phyloP scores from a whole-genome alignment of 306 rosid species.

The Fagus crenata region DNA sequence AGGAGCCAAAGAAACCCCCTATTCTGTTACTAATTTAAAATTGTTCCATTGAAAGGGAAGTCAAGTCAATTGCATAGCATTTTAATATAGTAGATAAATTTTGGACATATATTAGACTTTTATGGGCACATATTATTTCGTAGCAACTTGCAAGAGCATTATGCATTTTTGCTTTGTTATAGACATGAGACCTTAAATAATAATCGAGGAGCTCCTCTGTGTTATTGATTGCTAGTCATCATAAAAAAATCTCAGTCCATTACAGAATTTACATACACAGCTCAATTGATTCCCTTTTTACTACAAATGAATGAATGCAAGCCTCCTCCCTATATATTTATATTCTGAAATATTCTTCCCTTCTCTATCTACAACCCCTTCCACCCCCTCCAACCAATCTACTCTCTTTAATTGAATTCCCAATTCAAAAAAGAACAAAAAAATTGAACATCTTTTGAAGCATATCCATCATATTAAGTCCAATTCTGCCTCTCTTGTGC shows the following conservation, averaged over 20 bases:
- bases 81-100: too few relatives aligned
- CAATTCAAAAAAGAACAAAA: conserved; percentile 25
- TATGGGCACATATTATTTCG: too few relatives aligned
- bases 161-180: neutral
- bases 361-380: conserved; percentile 50
- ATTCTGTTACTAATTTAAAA: too few relatives aligned
- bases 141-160: too few relatives aligned
- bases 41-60: too few relatives aligned
- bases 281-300: conserved; percentile 47
- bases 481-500: neutral
- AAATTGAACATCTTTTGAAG: conserved; percentile 27
- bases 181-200: conserved; percentile 6
- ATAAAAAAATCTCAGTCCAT: conserved; percentile 40
- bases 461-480: conserved; percentile 27
- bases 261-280: conserved; percentile 40
- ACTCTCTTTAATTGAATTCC: conserved; percentile 29
- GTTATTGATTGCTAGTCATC: conserved; percentile 52
- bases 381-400: conserved; percentile 35
- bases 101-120: too few relatives aligned
- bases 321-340: conserved; percentile 33
- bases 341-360: conserved; percentile 22
- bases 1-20: too few relatives aligned
- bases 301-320: conserved; percentile 66
- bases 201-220: conserved; percentile 16
- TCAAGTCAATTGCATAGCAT: too few relatives aligned